Evolutionary conservation across 345 rosid species (phyloP), one percentile per base, ranked within the genome.

Genomic region (Citrus reticulata): DNA sequence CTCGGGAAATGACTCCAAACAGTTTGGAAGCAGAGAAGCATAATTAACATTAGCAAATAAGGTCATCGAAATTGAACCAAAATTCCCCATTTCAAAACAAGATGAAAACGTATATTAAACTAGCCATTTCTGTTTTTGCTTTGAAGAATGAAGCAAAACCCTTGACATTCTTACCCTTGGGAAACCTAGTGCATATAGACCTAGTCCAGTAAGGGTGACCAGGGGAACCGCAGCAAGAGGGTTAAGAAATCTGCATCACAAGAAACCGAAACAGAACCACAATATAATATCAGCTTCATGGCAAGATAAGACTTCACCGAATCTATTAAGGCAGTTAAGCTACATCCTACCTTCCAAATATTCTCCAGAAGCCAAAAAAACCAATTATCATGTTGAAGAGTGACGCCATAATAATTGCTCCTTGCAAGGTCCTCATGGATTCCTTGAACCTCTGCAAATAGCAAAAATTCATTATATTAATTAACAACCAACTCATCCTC

Each of bases 221-320:
- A 92, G 87, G 75, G 99, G 99, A 83, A 84, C 89, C 35, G 91
- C 94, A 9, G 99, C 89, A 40, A 93, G 90, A 72, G 98, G 99
- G 77, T 84, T 84, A 29, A 93, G 92, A 85, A 84, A 93, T 85
- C 98, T 95, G 83, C 84, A 81, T 39, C 80, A 74, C 66, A 81
- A 25, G 7, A 60, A n/a, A 82, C 32, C 25, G 40, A 76, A 74
- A 24, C 7, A 42, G 59, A 13, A 24, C 27, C 58, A 62, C 58
- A 25, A 69, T 42, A 68, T 70, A 25, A 13, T 27, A 70, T 30
- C 37, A 55, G 59, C 11, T 6, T 9, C 55, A 67, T 37, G 39
- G 35, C 46, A 34, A 30, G 27, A 30, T 51, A 55, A 58, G 46
- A 20, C 42, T 10, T 4, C 65, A 9, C 37, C 25, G 61, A 73